Conservation (phyloP, 2,329 filamentous ascomycete genomes). For the Aspergillus sp. region DNA sequence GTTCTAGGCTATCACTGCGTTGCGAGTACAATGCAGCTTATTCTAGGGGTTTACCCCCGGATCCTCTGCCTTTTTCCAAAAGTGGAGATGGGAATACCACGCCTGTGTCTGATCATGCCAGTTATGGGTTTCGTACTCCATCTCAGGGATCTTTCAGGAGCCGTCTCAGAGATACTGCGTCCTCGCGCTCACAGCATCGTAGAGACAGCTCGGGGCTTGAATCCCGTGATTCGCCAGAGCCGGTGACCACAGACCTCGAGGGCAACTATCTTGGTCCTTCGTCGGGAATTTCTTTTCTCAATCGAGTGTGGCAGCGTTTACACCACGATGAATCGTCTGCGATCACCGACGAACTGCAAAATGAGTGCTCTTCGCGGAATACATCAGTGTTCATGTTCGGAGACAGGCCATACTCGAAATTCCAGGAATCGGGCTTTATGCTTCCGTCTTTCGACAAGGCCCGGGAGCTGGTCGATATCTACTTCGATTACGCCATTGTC, state of each 20-base stretch:
- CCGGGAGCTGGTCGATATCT: conserved; percentile 44
- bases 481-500: conserved; percentile 56
- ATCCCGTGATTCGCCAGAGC: conserved; percentile 38
- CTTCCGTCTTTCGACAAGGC: conserved; percentile 36
- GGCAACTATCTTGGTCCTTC: conserved; percentile 52
- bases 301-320: conserved; percentile 62
- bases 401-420: conserved; percentile 43
- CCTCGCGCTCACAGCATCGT: conserved; percentile 1
- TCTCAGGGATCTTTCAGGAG: conserved; percentile 4
- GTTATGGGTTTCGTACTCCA: conserved; percentile 1
- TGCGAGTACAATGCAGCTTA: conserved; percentile 34
- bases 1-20: conserved; percentile 23
- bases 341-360: conserved; percentile 21
- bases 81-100: conserved; percentile 6
- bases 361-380: conserved; percentile 28
- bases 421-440: conserved; percentile 27
- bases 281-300: conserved; percentile 49
- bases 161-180: conserved; percentile 1
- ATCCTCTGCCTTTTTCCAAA: conserved; percentile 17
- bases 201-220: conserved; percentile 12
- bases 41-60: conserved; percentile 31
- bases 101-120: not conserved
- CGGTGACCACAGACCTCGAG: conserved; percentile 44
- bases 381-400: conserved; percentile 46
- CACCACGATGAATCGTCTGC: conserved; percentile 45